These are phyloP conservation scores for Ambrosia trifida DNA, from an alignment of 129 eudicot genomes.

Conservation along the genomic window DNA sequence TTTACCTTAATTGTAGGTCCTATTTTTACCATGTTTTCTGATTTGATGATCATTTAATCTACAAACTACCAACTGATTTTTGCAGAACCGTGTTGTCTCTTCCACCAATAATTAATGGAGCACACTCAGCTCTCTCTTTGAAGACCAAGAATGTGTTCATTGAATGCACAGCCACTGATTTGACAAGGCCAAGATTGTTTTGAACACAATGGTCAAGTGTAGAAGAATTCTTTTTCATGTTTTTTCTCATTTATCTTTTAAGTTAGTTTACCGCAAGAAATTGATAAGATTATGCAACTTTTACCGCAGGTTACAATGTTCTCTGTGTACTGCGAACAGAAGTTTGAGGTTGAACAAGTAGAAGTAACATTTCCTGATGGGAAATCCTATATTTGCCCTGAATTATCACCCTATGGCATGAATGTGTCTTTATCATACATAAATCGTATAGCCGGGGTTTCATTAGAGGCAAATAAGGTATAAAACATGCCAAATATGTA, in stretches of 20 bases:
- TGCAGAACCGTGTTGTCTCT: constrained; percentile 90
- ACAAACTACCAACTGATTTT: neutral
- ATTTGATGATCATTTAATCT: constrained; percentile 18
- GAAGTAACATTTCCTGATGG: constrained; percentile 73
- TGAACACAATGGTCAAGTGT: constrained; percentile 80
- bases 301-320: constrained; percentile 88
- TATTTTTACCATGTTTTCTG: constrained; percentile 9
- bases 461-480: constrained; percentile 81
- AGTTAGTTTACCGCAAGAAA: constrained; percentile 10
- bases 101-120: constrained; percentile 93
- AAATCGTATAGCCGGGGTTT: constrained; percentile 59
- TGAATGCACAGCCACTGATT: constrained; percentile 97
- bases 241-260: constrained; percentile 5
- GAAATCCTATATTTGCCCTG: constrained; percentile 68
- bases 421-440: constrained; percentile 76
- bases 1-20: no score
- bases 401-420: constrained; percentile 74
- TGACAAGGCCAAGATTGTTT: constrained; percentile 88
- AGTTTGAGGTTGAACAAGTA: constrained; percentile 96
- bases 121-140: constrained; percentile 87
- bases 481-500: constrained; percentile 9
- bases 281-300: constrained; percentile 16
- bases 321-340: constrained; percentile 74
- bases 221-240: neutral
- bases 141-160: constrained; percentile 91